Percentiles rank a stretch among this genome's conserved stretches.
Evolutionary conservation across 129 eudicot species (phyloP).

Genomic region (Apium graveolens): DNA sequence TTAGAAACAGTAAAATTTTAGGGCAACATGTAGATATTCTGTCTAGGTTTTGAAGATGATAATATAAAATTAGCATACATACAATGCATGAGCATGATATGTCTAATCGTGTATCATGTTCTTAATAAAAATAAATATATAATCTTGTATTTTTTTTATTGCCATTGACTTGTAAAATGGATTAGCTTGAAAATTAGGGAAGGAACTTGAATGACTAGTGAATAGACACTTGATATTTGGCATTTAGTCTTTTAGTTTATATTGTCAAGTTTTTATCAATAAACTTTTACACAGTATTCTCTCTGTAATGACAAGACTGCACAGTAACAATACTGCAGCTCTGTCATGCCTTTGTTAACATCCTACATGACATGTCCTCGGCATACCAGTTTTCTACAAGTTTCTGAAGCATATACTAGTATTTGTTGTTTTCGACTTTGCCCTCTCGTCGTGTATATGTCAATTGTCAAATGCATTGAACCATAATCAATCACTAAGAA

Average conservation of each 20-base stretch:
- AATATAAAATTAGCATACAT: background rate
- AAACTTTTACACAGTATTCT: background rate
- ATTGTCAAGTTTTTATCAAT: background rate
- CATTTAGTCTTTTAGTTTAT: background rate
- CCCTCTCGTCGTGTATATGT: background rate
- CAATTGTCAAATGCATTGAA: slow-evolving; percentile 1
- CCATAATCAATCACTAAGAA: background rate
- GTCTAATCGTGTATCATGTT: background rate
- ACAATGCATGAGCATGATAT: background rate
- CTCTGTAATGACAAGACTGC: background rate
- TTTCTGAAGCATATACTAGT: background rate
- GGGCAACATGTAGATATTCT: too few relatives aligned
- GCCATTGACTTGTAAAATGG: slow-evolving; percentile 1
- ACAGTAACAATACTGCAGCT: slow-evolving; percentile 3
- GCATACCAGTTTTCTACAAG: background rate
- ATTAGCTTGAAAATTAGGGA: background rate
- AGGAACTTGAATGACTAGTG: background rate
- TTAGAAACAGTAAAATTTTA: too few relatives aligned
- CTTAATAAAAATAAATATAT: background rate
- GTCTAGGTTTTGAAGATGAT: too few relatives aligned
- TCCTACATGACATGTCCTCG: slow-evolving; percentile 6
- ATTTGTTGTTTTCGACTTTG: background rate
- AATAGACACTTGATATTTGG: background rate
- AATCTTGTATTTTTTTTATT: background rate
- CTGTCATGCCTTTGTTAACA: background rate